These are phyloP conservation scores for Polyporus arcularius DNA, from an alignment of 768 basidiomycete species.

Conservation along the genomic window DNA sequence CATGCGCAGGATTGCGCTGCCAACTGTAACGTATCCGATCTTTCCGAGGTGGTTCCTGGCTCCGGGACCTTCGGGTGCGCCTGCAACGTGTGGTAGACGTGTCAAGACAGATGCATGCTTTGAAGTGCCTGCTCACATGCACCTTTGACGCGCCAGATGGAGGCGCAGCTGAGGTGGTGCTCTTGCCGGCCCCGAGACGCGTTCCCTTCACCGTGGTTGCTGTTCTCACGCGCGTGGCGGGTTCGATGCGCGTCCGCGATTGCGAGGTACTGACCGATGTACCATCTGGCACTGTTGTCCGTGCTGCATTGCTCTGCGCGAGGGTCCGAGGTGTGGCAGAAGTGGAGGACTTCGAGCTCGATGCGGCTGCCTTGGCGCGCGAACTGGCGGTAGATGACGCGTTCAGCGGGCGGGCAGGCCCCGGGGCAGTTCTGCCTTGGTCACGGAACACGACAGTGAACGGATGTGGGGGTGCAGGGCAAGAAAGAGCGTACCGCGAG, in stretches of 20 bases:
- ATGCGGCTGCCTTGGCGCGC: conserved; percentile 10
- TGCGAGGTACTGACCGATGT: conserved; percentile 8
- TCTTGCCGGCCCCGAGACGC: conserved; percentile 2
- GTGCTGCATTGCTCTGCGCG: conserved; percentile 1
- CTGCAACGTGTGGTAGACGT: background rate
- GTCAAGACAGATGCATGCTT: background rate
- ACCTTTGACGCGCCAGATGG: conserved; percentile 4
- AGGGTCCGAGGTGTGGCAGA: conserved; percentile 3
- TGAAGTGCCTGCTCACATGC: background rate
- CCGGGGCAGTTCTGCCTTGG: conserved; percentile 6
- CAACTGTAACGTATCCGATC: conserved; percentile 40
- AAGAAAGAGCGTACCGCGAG: conserved; percentile 11
- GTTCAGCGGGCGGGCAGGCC: conserved; percentile 1
- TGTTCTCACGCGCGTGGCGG: conserved; percentile 17
- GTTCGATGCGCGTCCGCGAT: conserved; percentile 5
- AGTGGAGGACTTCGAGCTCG: conserved; percentile 1
- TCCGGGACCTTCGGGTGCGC: conserved; percentile 5
- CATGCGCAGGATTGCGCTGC: conserved; percentile 60
- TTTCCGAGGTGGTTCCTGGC: background rate
- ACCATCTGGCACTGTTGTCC: conserved; percentile 7
- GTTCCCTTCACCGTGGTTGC: conserved; percentile 13
- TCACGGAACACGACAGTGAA: background rate
- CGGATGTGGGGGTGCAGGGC: background rate
- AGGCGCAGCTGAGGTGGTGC: background rate
- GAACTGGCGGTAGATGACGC: conserved; percentile 9